Evolutionary conservation across 225 moss, liverwort and hornwort species (phyloP).

Genomic region (Physcomitrium patens): DNA sequence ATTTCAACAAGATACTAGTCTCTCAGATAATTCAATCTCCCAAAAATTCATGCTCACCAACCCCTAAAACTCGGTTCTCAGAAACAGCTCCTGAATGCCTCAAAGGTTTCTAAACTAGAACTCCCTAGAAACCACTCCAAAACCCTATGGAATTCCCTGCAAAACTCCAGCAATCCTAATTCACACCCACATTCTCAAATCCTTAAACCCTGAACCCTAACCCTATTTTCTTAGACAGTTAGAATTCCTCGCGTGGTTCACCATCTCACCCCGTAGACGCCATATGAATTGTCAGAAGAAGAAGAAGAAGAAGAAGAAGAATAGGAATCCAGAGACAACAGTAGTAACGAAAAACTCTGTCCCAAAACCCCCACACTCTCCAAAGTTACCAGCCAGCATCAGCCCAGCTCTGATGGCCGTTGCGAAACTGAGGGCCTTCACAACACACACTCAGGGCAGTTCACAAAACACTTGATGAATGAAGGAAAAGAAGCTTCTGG

Average conservation of each 20-base stretch:
- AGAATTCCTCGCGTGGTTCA: too few species aligned
- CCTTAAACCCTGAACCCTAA: conserved; percentile 30
- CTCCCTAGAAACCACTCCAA: background rate
- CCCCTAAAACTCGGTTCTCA: background rate
- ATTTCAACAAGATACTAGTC: too few species aligned
- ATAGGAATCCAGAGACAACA: background rate
- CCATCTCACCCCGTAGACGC: background rate
- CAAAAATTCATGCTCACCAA: background rate
- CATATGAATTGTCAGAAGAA: background rate
- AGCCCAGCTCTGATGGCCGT: background rate
- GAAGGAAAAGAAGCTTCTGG: background rate
- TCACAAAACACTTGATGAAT: background rate
- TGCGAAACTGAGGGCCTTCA: background rate
- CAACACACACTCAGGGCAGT: too few species aligned
- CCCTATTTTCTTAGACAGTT: background rate
- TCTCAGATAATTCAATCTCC: background rate
- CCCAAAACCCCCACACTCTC: background rate
- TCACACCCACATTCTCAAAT: too few species aligned
- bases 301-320: background rate
- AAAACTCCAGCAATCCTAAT: too few species aligned
- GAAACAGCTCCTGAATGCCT: conserved; percentile 16
- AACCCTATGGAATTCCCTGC: background rate
- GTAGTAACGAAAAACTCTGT: background rate
- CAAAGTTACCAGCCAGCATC: background rate
- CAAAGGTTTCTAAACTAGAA: background rate